These are phyloP conservation scores for Boletus coccyginus DNA, from an alignment of 768 basidiomycete genomes.

Conservation along the genomic window DNA sequence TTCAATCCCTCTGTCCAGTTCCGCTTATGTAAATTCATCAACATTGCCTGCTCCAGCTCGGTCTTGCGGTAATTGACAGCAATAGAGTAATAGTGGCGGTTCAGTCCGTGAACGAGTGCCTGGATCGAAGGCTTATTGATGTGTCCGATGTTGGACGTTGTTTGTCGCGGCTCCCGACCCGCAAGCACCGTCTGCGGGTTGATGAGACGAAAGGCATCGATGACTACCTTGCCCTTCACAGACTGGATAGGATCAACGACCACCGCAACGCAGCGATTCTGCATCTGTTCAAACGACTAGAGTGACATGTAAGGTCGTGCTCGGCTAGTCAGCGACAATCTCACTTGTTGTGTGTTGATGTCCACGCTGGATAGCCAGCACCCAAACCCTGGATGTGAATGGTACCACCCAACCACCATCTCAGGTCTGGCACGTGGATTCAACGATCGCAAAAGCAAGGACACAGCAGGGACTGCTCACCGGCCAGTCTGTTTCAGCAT, in stretches of 20 bases:
- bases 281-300: constrained; percentile 94
- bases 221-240: constrained; percentile 98
- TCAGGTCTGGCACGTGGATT: constrained; percentile 62
- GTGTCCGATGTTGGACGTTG: constrained; percentile 97
- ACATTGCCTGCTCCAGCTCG: constrained; percentile 96
- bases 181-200: constrained; percentile 86
- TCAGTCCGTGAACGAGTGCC: constrained; percentile 95
- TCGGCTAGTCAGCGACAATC: not conserved
- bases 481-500: constrained; percentile 99
- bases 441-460: not conserved
- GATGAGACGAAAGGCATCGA: constrained; percentile 98
- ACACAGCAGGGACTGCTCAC: constrained; percentile 42
- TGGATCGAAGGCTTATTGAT: constrained; percentile 99
- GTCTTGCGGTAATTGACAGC: constrained; percentile 98
- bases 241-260: constrained; percentile 99
- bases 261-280: constrained; percentile 91
- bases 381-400: constrained; percentile 99
- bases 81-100: constrained; percentile 97
- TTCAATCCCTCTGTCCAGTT: constrained; percentile 99
- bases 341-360: constrained; percentile 96
- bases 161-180: constrained; percentile 94
- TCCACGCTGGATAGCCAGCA: constrained; percentile 99
- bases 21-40: constrained; percentile 98
- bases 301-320: constrained; percentile 13
- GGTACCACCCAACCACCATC: constrained; percentile 99